phyloP scores from a whole-genome alignment of 1,284 basidiomycete genomes.

The Apiotrichum gracile region DNA sequence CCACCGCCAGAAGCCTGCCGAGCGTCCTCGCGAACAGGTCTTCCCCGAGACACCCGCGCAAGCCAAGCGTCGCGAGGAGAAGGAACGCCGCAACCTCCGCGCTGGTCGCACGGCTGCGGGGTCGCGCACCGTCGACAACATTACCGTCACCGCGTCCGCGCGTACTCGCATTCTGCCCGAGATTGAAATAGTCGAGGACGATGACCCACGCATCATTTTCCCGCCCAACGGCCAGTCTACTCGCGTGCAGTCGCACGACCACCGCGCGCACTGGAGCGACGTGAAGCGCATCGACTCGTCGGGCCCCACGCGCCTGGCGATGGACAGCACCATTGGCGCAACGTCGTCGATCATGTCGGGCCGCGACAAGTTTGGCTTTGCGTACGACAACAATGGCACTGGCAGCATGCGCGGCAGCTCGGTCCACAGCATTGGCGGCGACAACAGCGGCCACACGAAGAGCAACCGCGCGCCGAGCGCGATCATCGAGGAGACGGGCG shows the following conservation, averaged over 20 bases:
- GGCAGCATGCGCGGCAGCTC: background rate
- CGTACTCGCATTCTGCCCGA: conserved; percentile 35
- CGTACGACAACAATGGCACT: too few species aligned
- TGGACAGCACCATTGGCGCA: too few species aligned
- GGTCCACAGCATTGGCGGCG: background rate
- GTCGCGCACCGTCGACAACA: background rate
- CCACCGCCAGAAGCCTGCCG: conserved; percentile 22
- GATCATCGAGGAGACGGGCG: conserved; percentile 35
- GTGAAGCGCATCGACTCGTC: background rate
- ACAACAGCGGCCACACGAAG: background rate
- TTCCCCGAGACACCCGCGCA: conserved; percentile 45
- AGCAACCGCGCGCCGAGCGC: conserved; percentile 19
- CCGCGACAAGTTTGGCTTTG: too few species aligned
- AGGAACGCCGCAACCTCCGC: conserved; percentile 23
- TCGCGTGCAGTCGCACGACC: conserved; percentile 32
- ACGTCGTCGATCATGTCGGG: too few species aligned
- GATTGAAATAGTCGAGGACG: conserved; percentile 44
- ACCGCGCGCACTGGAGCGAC: conserved; percentile 8
- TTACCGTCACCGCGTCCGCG: background rate
- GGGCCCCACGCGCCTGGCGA: background rate
- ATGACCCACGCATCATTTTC: conserved; percentile 42
- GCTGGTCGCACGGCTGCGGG: conserved; percentile 2
- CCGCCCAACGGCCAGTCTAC: conserved; percentile 31
- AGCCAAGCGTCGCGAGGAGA: conserved; percentile 38
- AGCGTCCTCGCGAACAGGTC: conserved; percentile 34